Evolutionary conservation across 2,329 filamentous ascomycete species (phyloP).

Genomic region (Xylariaceae sp.): DNA sequence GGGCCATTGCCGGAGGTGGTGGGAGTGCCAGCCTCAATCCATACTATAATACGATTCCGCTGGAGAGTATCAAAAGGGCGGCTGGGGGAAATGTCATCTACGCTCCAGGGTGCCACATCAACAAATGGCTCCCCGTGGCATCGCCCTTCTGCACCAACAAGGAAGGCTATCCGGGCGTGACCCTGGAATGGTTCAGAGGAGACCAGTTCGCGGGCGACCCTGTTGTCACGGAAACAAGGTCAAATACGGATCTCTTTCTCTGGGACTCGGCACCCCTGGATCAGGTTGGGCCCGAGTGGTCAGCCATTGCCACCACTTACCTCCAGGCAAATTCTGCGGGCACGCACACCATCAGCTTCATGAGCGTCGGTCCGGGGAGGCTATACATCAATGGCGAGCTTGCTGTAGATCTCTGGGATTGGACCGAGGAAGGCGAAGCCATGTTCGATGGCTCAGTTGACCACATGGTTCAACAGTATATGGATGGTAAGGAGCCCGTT

Average conservation of each 20-base stretch:
- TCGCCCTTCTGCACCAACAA: constrained; percentile 53
- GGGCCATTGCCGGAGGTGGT: constrained; percentile 62
- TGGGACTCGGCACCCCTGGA: constrained; percentile 63
- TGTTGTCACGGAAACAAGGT: constrained; percentile 52
- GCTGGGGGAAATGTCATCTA: constrained; percentile 53
- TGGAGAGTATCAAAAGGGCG: constrained; percentile 54
- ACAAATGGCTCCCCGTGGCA: constrained; percentile 61
- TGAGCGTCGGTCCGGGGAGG: constrained; percentile 60
- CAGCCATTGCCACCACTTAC: constrained; percentile 55
- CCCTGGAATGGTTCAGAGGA: constrained; percentile 59
- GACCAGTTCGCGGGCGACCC: constrained; percentile 57
- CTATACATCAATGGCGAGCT: constrained; percentile 56
- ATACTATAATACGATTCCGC: constrained; percentile 61
- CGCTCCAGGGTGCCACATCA: constrained; percentile 57
- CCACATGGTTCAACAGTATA: constrained; percentile 54
- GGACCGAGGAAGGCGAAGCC: constrained; percentile 63
- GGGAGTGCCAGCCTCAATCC: constrained; percentile 64
- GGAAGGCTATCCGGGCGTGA: constrained; percentile 55
- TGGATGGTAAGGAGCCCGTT: constrained; percentile 54
- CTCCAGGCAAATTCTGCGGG: constrained; percentile 55
- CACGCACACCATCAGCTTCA: constrained; percentile 61
- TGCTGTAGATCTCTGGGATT: constrained; percentile 62
- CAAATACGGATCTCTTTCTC: constrained; percentile 62
- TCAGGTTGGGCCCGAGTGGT: constrained; percentile 58
- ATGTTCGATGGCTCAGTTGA: constrained; percentile 67